phyloP scores from a whole-genome alignment of 257 asterid genomes.

The Mentha longifolia region DNA sequence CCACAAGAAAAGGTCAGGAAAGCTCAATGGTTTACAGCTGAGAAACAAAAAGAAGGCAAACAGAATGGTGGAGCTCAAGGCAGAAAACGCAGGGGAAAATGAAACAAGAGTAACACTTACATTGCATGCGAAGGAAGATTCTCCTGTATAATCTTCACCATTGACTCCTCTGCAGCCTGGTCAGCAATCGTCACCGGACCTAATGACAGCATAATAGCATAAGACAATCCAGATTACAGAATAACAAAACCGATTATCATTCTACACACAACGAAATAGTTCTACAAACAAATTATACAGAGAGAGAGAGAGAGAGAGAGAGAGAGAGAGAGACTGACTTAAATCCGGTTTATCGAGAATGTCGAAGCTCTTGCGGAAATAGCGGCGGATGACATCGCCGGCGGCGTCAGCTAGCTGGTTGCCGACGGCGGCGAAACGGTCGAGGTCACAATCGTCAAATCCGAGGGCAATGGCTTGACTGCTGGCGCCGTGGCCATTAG shows the following conservation, averaged over 20 bases:
- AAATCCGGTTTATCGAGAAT: slow-evolving; percentile 78
- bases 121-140: slow-evolving; percentile 82
- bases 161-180: slow-evolving; percentile 89
- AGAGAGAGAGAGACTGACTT: slow-evolving; percentile 47
- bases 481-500: slow-evolving; percentile 28
- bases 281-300: neutral
- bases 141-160: slow-evolving; percentile 76
- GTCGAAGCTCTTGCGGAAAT: slow-evolving; percentile 81
- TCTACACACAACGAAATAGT: neutral
- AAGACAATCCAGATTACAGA: neutral
- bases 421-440: slow-evolving; percentile 62
- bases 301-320: neutral
- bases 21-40: neutral
- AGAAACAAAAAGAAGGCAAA: neutral
- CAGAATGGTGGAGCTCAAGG: neutral
- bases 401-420: slow-evolving; percentile 88
- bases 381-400: slow-evolving; percentile 79
- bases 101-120: slow-evolving; percentile 43
- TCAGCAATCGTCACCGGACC: slow-evolving; percentile 99
- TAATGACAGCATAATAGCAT: slow-evolving; percentile 36
- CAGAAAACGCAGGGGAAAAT: neutral
- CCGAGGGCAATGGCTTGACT: slow-evolving; percentile 37
- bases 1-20: neutral
- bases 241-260: slow-evolving; percentile 5
- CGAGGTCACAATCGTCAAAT: slow-evolving; percentile 54